These are phyloP conservation scores for Kodamaea arcana DNA, from an alignment of 1,139 yeast species.

Conservation along the genomic window DNA sequence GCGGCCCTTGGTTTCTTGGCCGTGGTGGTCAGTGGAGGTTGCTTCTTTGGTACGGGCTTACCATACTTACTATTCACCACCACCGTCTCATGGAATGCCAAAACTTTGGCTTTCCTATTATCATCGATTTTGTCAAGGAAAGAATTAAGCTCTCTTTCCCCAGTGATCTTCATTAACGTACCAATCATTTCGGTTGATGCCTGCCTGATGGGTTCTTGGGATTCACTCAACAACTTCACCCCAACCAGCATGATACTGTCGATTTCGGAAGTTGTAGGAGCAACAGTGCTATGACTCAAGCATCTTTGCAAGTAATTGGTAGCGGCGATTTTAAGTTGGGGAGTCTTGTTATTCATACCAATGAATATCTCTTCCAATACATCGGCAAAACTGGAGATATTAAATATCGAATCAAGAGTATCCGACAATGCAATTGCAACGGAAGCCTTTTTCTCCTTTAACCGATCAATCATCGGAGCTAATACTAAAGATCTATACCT, in stretches of 20 bases:
- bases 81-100: conserved; percentile 54
- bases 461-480: conserved; percentile 68
- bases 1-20: conserved; percentile 6
- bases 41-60: conserved; percentile 6
- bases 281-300: conserved; percentile 44
- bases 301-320: conserved; percentile 65
- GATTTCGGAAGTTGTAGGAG: conserved; percentile 53
- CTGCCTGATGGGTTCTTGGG: conserved; percentile 81
- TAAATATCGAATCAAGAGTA: conserved; percentile 65
- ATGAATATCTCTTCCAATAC: conserved; percentile 58
- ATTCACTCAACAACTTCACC: conserved; percentile 66
- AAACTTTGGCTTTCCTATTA: conserved; percentile 63
- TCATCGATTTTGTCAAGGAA: conserved; percentile 71
- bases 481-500: conserved; percentile 54
- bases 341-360: conserved; percentile 72
- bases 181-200: conserved; percentile 80
- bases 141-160: conserved; percentile 62
- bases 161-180: conserved; percentile 74
- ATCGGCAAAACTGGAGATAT: conserved; percentile 48
- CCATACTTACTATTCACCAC: conserved; percentile 42
- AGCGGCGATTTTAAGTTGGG: conserved; percentile 73
- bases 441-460: conserved; percentile 81
- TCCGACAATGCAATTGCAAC: conserved; percentile 66
- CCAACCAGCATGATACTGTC: conserved; percentile 54
- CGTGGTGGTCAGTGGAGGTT: conserved; percentile 5